Base-by-base conservation (phyloP, 208 protist genomes). In the Acanthamoeba castellanii region DNA sequence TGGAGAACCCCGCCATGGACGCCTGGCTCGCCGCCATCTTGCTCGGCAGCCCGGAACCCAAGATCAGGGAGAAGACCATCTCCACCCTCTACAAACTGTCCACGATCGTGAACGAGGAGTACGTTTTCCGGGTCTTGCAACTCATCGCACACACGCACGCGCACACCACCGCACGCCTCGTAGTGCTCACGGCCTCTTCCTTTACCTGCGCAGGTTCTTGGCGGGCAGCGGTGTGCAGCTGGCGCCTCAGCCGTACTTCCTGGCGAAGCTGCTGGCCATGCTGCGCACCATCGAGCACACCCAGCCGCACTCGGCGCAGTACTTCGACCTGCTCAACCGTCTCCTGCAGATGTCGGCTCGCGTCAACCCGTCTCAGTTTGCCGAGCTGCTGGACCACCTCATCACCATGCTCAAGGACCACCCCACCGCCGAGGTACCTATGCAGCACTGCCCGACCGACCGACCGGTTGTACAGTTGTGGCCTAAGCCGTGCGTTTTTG, bases 1-100 rank as follows among this genome's bases (percentile, higher is more conserved):
- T 90, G 82, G 57, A 90, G n/a, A 42, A 90, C 57, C 57, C 82
- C 16, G 18, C 52, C 50, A 90, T 68, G 50, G 82, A 90, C n/a
- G 30, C 47, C 47, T 90, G 82, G 82, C 57, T 90, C 50, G 16
- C 82, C 27, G 30, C 82, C 30, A 68, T 90, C 20, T 20, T 90
- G 32, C 52, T 90, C 32, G 22, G 37, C 50, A 90, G 52, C 37
- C 47, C 47, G 8, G 57, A 90, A 27, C 50, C 82, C 57, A 68
- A 90, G 52, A 90, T 90, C n/a, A n/a, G 82, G 55, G 57, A 90
- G 82, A 90, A 59, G 52, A 68, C 57, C 52, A 70, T 90, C 52
- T 37, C 82, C 82, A 70, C 57, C 27, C 47, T 90, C 50, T 90
- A 68, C 57, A 59, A 68, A 20, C 57, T 90, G 32, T 47, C 50